phyloP scores from a whole-genome alignment of 2,329 filamentous ascomycete species.

The Calonectria pseudoreteaudii region DNA sequence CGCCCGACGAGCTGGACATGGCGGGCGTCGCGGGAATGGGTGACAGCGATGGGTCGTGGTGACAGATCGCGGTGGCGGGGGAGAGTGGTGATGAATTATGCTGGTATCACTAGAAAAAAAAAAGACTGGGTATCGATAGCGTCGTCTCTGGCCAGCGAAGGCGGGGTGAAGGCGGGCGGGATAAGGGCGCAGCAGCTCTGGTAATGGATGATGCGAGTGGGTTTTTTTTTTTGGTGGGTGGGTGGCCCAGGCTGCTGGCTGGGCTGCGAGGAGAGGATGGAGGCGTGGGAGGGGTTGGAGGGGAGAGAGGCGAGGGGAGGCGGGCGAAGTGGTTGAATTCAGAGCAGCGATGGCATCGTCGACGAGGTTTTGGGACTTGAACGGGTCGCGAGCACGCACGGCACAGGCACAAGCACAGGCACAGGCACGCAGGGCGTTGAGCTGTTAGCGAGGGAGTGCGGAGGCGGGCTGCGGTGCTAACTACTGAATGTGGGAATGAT shows the following conservation, averaged over 20 bases:
- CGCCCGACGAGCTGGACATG: constrained; percentile 72
- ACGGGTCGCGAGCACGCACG: background rate
- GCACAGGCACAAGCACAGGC: background rate
- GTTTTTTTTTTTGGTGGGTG: constrained; percentile 33
- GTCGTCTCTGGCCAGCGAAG: constrained; percentile 32
- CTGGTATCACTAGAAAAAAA: constrained; percentile 9
- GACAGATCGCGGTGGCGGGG: constrained; percentile 17
- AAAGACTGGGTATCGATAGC: constrained; percentile 39
- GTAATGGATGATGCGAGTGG: constrained; percentile 2
- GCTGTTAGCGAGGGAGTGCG: background rate
- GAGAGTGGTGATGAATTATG: constrained; percentile 15
- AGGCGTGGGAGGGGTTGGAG: background rate
- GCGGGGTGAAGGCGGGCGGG: constrained; percentile 37
- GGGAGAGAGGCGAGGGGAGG: background rate
- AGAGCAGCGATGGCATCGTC: constrained; percentile 27
- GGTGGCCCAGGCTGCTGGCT: constrained; percentile 9
- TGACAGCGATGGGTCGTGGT: constrained; percentile 27
- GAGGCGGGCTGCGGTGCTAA: background rate
- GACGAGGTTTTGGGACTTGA: constrained; percentile 5
- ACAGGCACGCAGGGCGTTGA: background rate
- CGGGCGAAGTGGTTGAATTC: background rate
- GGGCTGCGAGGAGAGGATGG: background rate
- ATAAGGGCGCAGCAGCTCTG: constrained; percentile 16
- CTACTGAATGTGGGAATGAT: constrained; percentile 12
- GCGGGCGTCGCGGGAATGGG: constrained; percentile 26